Conservation (phyloP, 176 grass and related monocot species). For the Miscanthus lutarioriparius region DNA sequence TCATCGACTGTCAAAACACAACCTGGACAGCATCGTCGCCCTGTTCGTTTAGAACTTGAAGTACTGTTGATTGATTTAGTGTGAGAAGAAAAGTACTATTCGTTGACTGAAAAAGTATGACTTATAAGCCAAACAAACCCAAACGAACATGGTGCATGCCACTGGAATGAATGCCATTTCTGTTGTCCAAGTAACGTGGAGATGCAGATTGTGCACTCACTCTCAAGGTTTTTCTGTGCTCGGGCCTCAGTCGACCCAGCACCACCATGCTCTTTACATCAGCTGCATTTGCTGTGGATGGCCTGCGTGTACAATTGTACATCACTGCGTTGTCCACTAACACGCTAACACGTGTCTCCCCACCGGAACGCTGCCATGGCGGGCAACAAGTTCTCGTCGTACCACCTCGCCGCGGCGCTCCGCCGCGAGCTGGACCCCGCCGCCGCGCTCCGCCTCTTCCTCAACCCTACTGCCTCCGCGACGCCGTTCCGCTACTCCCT, state of each 20-base stretch:
- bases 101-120: too few relatives aligned
- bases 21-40: neutral
- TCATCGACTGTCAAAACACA: neutral
- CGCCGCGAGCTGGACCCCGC: constrained; percentile 51
- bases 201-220: too few relatives aligned
- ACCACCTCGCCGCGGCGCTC: constrained; percentile 46
- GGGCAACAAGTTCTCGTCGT: constrained; percentile 37
- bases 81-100: too few relatives aligned
- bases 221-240: too few relatives aligned
- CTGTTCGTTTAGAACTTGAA: too few relatives aligned
- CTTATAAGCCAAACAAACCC: too few relatives aligned
- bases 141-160: too few relatives aligned
- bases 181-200: neutral
- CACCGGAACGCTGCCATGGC: neutral
- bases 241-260: too few relatives aligned
- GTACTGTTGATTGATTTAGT: too few relatives aligned
- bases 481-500: constrained; percentile 43
- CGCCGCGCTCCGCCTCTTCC: constrained; percentile 50
- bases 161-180: neutral
- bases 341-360: neutral
- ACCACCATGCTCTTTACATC: neutral
- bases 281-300: neutral
- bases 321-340: neutral
- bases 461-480: constrained; percentile 1
- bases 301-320: neutral